Conservation (phyloP, 2,329 filamentous ascomycete genomes). For the Sordariomycetes sp. region DNA sequence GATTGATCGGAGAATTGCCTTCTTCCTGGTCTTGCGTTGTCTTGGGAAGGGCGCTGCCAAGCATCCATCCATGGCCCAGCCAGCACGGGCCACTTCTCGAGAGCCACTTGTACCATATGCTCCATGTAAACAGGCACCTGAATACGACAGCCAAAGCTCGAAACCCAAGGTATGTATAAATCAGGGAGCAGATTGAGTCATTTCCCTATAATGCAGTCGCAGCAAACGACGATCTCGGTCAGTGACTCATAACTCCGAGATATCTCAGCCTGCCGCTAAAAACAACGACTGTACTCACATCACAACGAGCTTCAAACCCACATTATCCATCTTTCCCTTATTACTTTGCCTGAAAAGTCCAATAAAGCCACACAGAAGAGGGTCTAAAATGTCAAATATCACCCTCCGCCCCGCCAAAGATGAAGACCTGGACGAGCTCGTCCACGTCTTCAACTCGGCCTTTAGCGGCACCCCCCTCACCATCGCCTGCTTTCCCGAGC, state of each 20-base stretch:
- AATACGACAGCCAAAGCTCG: no score
- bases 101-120: neutral
- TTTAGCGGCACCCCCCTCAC: constrained; percentile 21
- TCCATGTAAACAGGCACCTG: neutral
- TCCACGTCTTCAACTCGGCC: constrained; percentile 17
- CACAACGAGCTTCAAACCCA: no score
- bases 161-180: no score
- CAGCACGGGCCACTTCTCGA: neutral
- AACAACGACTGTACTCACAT: no score
- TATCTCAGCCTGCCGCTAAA: no score
- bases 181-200: no score
- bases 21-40: neutral
- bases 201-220: no score
- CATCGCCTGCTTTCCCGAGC: constrained; percentile 16
- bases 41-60: neutral
- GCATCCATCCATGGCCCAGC: neutral
- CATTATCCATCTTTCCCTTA: neutral
- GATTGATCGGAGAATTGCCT: neutral
- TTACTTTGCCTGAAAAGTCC: neutral
- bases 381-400: neutral
- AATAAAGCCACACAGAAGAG: neutral
- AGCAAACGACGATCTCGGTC: no score
- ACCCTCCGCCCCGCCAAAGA: constrained; percentile 26
- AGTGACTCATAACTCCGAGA: no score
- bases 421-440: constrained; percentile 19